Percentiles rank a stretch among this genome's conserved stretches.
Conservation (phyloP, 306 rosid genomes). For the Glycyrrhiza uralensis region DNA sequence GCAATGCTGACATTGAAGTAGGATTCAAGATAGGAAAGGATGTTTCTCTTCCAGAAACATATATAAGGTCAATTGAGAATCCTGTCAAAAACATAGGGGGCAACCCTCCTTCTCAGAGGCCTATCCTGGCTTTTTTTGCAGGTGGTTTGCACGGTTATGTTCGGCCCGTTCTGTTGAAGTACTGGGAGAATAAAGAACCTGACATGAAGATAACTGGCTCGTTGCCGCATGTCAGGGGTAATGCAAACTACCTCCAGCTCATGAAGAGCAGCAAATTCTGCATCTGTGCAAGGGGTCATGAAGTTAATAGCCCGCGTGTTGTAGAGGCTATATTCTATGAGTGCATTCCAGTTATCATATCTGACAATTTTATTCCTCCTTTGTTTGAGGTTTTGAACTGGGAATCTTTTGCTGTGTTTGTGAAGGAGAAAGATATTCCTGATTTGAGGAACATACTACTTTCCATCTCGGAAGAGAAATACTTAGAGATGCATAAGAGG, state of each 20-base stretch:
- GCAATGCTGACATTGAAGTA: slow-evolving; percentile 84
- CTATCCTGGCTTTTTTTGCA: slow-evolving; percentile 79
- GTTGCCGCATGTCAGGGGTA: slow-evolving; percentile 54
- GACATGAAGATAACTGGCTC: slow-evolving; percentile 74
- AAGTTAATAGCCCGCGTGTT: slow-evolving; percentile 91
- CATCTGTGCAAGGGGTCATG: slow-evolving; percentile 90
- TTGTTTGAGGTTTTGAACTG: slow-evolving; percentile 76
- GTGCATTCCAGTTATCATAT: slow-evolving; percentile 88
- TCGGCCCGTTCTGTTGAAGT: slow-evolving; percentile 61
- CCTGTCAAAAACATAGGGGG: slow-evolving; percentile 73
- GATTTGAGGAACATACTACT: slow-evolving; percentile 69
- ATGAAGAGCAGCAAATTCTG: slow-evolving; percentile 94
- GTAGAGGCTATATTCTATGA: slow-evolving; percentile 82
- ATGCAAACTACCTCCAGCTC: slow-evolving; percentile 48
- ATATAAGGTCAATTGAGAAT: slow-evolving; percentile 44
- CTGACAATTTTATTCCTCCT: slow-evolving; percentile 95
- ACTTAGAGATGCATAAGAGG: slow-evolving; percentile 70
- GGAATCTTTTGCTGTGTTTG: slow-evolving; percentile 91
- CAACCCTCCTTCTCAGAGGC: slow-evolving; percentile 64
- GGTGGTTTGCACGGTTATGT: slow-evolving; percentile 83
- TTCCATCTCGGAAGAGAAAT: slow-evolving; percentile 67
- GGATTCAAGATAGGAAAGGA: slow-evolving; percentile 93
- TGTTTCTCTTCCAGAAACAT: slow-evolving; percentile 89
- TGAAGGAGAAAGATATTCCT: slow-evolving; percentile 68
- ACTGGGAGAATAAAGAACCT: slow-evolving; percentile 86